Percentiles rank a stretch among this genome's conserved stretches.
phyloP scores from a whole-genome alignment of 1,284 basidiomycete genomes.

The Grifola frondosa region DNA sequence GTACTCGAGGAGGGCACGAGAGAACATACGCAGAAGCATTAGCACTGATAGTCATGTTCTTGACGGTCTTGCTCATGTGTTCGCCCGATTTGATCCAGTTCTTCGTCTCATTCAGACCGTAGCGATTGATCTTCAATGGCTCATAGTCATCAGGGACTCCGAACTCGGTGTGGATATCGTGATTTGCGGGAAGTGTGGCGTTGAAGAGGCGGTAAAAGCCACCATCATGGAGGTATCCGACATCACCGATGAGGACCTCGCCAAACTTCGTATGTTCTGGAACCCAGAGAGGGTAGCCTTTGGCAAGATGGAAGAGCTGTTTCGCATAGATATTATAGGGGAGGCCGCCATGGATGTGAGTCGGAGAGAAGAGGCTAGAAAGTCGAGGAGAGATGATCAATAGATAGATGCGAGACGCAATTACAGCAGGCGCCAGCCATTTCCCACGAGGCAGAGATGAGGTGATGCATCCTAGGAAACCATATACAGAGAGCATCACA shows the following conservation, averaged over 20 bases:
- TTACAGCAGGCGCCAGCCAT: no score
- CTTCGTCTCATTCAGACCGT: background rate
- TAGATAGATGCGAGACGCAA: background rate
- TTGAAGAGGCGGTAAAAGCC: conserved; percentile 33
- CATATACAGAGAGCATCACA: no score
- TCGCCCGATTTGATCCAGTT: conserved; percentile 4
- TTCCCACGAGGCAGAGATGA: no score
- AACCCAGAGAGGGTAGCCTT: conserved; percentile 25
- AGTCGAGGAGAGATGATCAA: background rate
- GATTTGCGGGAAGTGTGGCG: conserved; percentile 18
- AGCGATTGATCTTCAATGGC: conserved; percentile 8
- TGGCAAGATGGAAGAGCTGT: conserved; percentile 14
- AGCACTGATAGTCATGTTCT: conserved; percentile 3
- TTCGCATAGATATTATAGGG: conserved; percentile 15
- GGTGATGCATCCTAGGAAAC: no score
- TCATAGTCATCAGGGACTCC: conserved; percentile 18
- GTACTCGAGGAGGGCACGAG: background rate
- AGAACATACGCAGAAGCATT: conserved; percentile 4
- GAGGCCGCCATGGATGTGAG: background rate
- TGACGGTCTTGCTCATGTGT: conserved; percentile 11
- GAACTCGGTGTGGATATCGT: conserved; percentile 15
- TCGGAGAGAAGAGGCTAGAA: background rate
- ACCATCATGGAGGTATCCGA: conserved; percentile 28
- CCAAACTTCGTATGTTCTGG: conserved; percentile 15
- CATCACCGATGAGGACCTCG: conserved; percentile 29